These are phyloP conservation scores for Sicyos edulis DNA, from an alignment of 306 rosid species.

Conservation along the genomic window DNA sequence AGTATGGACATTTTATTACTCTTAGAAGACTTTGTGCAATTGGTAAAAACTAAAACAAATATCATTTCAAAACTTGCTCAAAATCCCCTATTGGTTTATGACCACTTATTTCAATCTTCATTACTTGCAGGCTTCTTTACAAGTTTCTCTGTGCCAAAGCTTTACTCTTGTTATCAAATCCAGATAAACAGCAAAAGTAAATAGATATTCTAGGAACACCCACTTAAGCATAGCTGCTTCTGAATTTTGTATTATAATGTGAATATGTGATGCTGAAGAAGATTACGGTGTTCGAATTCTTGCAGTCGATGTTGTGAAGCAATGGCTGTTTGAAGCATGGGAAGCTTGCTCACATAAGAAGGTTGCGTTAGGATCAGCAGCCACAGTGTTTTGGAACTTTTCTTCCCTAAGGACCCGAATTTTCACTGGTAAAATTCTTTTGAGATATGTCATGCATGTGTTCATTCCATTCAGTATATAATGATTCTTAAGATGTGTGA, in stretches of 20 bases:
- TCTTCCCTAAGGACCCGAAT: conserved; percentile 60
- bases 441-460: neutral
- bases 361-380: conserved; percentile 42
- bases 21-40: conserved; percentile 65
- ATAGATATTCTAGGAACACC: neutral
- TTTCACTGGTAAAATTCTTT: conserved; percentile 46
- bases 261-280: conserved; percentile 12
- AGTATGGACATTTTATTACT: conserved; percentile 76
- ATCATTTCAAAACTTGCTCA: neutral
- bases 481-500: conserved; percentile 15
- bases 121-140: conserved; percentile 48
- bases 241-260: conserved; percentile 7
- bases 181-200: conserved; percentile 61
- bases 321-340: conserved; percentile 59
- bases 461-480: neutral
- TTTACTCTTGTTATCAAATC: conserved; percentile 57
- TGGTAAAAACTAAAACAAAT: conserved; percentile 39
- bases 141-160: conserved; percentile 70
- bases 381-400: conserved; percentile 71
- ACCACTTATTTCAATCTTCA: neutral
- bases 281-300: conserved; percentile 5
- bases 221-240: neutral
- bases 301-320: conserved; percentile 50
- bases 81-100: conserved; percentile 5
- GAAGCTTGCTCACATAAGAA: conserved; percentile 75